Evolutionary conservation across 352 stramenopile genomes (phyloP).

Genomic region (Pythium periplocum): DNA sequence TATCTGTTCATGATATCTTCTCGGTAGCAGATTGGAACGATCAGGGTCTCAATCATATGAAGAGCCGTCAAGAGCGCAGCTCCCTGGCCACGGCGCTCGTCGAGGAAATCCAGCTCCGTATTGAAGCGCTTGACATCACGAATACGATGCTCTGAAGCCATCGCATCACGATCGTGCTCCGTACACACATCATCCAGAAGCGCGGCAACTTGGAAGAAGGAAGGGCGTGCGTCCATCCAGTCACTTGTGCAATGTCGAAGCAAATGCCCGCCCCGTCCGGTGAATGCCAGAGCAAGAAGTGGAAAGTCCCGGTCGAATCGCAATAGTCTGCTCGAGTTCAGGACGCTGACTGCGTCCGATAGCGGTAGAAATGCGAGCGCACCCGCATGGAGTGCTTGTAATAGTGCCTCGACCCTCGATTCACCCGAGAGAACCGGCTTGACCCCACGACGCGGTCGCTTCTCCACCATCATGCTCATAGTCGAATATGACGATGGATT

Average conservation of each 20-base stretch:
- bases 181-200: constrained; percentile 6
- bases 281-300: constrained; percentile 7
- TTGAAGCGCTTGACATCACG: neutral
- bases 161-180: neutral
- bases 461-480: too few relatives aligned
- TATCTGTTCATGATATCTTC: constrained; percentile 11
- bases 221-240: constrained; percentile 5
- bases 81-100: constrained; percentile 7
- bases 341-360: constrained; percentile 6
- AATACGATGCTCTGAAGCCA: neutral
- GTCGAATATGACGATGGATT: too few relatives aligned
- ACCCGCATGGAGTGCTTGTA: constrained; percentile 10
- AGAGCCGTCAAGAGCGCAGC: constrained; percentile 12
- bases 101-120: constrained; percentile 7
- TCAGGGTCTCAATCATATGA: constrained; percentile 3
- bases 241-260: constrained; percentile 7
- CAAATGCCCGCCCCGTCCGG: constrained; percentile 3
- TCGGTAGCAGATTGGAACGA: constrained; percentile 13
- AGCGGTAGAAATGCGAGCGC: constrained; percentile 13
- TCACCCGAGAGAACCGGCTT: neutral
- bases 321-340: constrained; percentile 10
- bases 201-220: constrained; percentile 3
- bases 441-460: too few relatives aligned
- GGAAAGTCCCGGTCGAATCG: constrained; percentile 13
- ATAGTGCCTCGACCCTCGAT: constrained; percentile 1